Evolutionary conservation across 768 basidiomycete genomes (phyloP).

Genomic region (Coprinopsis marcescibilis): DNA sequence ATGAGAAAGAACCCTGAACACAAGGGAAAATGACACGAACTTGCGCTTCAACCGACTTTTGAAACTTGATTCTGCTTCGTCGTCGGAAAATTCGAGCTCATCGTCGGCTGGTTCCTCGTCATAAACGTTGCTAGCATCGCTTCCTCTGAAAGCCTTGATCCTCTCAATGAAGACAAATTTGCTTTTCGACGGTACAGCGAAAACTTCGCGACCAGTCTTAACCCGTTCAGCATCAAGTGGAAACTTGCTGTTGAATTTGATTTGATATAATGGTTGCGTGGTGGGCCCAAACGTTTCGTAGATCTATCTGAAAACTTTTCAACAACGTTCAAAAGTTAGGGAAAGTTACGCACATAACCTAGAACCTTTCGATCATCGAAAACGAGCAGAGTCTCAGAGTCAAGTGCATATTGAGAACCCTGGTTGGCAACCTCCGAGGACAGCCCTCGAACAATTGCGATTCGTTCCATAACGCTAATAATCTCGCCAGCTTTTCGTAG

Average conservation of each 20-base stretch:
- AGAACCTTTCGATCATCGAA: conserved; percentile 87
- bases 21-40: conserved; percentile 29
- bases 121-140: conserved; percentile 90
- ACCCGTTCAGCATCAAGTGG: conserved; percentile 56
- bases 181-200: conserved; percentile 76
- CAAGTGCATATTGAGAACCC: conserved; percentile 62
- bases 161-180: conserved; percentile 77
- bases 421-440: conserved; percentile 36
- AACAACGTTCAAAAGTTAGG: conserved; percentile 6
- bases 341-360: conserved; percentile 64
- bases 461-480: conserved; percentile 64
- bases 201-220: conserved; percentile 57
- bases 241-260: conserved; percentile 68
- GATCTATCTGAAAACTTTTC: conserved; percentile 43
- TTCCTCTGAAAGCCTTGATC: conserved; percentile 70
- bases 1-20: conserved; percentile 7
- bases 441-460: conserved; percentile 68
- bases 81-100: conserved; percentile 93
- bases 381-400: conserved; percentile 86
- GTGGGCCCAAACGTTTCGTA: conserved; percentile 97
- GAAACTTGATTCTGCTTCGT: conserved; percentile 80
- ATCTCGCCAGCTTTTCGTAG: conserved; percentile 78
- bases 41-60: conserved; percentile 56
- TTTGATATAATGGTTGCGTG: conserved; percentile 81
- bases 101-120: conserved; percentile 92